A percentile compares a stretch with the other conserved stretches of the same genome.
phyloP scores from a whole-genome alignment of 2,329 filamentous ascomycete species.

The Aureobasidium sp. region DNA sequence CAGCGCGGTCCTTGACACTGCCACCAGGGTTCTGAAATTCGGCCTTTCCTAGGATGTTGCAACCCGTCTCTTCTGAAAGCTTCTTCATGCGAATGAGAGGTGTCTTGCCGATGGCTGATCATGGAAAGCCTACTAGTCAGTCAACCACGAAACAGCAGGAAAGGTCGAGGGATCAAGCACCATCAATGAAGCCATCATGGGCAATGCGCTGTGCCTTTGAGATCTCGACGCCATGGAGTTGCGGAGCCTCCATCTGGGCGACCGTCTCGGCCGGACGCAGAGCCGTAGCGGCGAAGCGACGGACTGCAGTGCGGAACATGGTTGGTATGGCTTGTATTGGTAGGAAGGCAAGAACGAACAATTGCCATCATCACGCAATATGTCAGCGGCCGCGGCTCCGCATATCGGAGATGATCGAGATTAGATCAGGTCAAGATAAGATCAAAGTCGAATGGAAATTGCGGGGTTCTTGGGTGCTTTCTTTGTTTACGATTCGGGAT shows the following conservation, averaged over 20 bases:
- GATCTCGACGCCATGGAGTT: conserved; percentile 51
- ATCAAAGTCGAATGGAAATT: background rate
- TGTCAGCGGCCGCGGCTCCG: background rate
- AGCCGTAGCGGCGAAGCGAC: conserved; percentile 60
- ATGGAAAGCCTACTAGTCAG: conserved; percentile 16
- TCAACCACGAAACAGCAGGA: conserved; percentile 1
- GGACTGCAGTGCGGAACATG: conserved; percentile 65
- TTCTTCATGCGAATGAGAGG: conserved; percentile 84
- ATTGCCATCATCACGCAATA: background rate
- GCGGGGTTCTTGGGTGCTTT: background rate
- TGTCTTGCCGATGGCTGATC: conserved; percentile 88
- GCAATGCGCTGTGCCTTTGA: conserved; percentile 74
- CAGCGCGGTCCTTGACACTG: conserved; percentile 91
- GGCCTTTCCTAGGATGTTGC: conserved; percentile 90
- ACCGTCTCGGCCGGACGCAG: conserved; percentile 47
- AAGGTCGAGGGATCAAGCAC: conserved; percentile 43
- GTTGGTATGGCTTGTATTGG: background rate
- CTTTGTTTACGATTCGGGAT: conserved; percentile 10
- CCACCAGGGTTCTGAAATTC: conserved; percentile 99
- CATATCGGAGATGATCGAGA: conserved; percentile 10
- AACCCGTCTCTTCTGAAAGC: conserved; percentile 84
- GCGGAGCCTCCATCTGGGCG: conserved; percentile 39
- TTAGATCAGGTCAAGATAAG: background rate
- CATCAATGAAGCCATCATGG: conserved; percentile 68
- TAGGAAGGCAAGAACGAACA: background rate